A percentile compares a stretch with the other conserved stretches of the same genome.
These are phyloP conservation scores for Hippophae rhamnoides DNA, from an alignment of 306 rosid genomes.

Conservation along the genomic window DNA sequence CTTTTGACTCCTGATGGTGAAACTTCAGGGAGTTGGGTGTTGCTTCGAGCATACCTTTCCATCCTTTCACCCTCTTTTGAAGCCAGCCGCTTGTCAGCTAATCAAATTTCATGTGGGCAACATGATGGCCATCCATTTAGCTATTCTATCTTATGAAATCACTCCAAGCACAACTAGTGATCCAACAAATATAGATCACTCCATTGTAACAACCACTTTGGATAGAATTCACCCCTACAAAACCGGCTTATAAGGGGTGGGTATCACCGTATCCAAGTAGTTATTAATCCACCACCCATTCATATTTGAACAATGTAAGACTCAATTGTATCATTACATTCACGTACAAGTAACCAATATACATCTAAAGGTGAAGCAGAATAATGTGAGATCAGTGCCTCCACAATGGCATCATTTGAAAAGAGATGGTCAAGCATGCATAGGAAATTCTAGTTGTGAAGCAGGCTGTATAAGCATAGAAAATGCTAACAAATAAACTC, in stretches of 20 bases:
- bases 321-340: background rate
- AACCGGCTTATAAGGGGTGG: too few species aligned
- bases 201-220: too few species aligned
- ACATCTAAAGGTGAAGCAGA: constrained; percentile 56
- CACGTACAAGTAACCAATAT: constrained; percentile 24
- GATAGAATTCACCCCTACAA: too few species aligned
- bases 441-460: constrained; percentile 34
- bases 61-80: constrained; percentile 44
- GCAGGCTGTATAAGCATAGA: constrained; percentile 38
- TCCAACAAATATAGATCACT: constrained; percentile 23
- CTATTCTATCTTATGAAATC: constrained; percentile 36
- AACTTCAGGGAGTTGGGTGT: constrained; percentile 47
- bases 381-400: constrained; percentile 41
- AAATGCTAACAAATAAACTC: constrained; percentile 37
- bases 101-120: constrained; percentile 32
- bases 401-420: constrained; percentile 28
- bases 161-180: constrained; percentile 43
- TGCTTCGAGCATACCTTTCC: constrained; percentile 90
- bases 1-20: constrained; percentile 51
- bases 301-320: too few species aligned
- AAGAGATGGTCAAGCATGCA: constrained; percentile 37
- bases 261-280: too few species aligned
- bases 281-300: too few species aligned
- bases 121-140: constrained; percentile 23
- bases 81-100: constrained; percentile 16